These are phyloP conservation scores for Saccharomycopsis hybrid DNA, from an alignment of 1,139 yeast species.

Conservation along the genomic window DNA sequence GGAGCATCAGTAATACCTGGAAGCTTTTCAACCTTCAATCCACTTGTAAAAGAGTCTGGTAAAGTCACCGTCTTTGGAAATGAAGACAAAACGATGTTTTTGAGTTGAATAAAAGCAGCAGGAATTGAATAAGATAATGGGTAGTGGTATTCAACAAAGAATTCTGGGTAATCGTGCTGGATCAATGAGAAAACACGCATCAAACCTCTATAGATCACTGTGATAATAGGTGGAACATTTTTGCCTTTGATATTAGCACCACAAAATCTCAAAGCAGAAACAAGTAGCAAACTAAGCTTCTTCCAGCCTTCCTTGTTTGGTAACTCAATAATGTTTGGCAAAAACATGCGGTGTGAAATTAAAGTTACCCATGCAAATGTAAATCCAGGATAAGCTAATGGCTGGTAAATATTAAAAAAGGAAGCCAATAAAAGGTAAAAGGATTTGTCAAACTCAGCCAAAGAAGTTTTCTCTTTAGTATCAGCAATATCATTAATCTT, in stretches of 20 bases:
- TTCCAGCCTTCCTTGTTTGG: slow-evolving; percentile 55
- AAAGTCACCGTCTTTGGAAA: slow-evolving; percentile 57
- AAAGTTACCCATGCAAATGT: slow-evolving; percentile 94
- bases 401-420: slow-evolving; percentile 69
- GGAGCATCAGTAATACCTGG: slow-evolving; percentile 62
- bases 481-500: slow-evolving; percentile 30
- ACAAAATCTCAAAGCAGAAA: slow-evolving; percentile 61
- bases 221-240: slow-evolving; percentile 55
- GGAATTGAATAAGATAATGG: slow-evolving; percentile 70
- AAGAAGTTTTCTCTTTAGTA: slow-evolving; percentile 24
- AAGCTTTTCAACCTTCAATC: slow-evolving; percentile 61
- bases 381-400: slow-evolving; percentile 87
- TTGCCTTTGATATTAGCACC: slow-evolving; percentile 39
- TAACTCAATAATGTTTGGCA: slow-evolving; percentile 67
- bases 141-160: slow-evolving; percentile 75
- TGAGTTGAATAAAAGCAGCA: slow-evolving; percentile 68
- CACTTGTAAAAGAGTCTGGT: slow-evolving; percentile 79
- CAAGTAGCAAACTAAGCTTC: slow-evolving; percentile 53
- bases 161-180: slow-evolving; percentile 84
- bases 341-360: slow-evolving; percentile 81
- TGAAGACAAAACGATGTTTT: slow-evolving; percentile 79
- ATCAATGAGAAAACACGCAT: slow-evolving; percentile 72
- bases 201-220: slow-evolving; percentile 82
- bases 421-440: slow-evolving; percentile 64
- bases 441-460: slow-evolving; percentile 36